Evolutionary conservation across 306 rosid genomes (phyloP), one percentile per base, ranked within the genome.

Genomic region (Adenanthera pavonina): DNA sequence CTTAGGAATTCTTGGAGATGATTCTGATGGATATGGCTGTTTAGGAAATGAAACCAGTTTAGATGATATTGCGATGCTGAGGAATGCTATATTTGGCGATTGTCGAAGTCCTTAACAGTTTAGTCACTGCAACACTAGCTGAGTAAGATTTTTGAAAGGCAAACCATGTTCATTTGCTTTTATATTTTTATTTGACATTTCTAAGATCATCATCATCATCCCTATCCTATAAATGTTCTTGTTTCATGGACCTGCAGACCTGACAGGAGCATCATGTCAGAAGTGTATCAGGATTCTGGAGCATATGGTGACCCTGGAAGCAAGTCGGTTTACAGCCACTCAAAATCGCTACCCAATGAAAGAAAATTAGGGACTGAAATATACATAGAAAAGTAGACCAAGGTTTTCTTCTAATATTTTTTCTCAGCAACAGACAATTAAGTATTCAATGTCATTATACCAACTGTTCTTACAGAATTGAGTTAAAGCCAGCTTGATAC

Each of bases 1-100:
- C 51, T 67, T 65, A 69, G 72, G 59, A 48, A 57, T 62, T 47
- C 85, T 80, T 20, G 89, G 71, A 73, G 88, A 69, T 51, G 85
- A 84, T 36, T 74, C 35, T 2, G 81, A 64, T 4, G n/a, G 41
- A 19, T 49, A n/a, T 33, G n/a, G 76, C 19, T 36, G 48, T 52
- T 57, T 51, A 74, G 75, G 46, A n/a, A 71, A 69, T 35, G 85
- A 53, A 51, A 43, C 70, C 12, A 53, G 64, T 54, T 36, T 49
- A 7, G 74, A 30, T 11, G 72, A 83, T 35, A 25, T 75, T 61
- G 83, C 72, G 43, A 49, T 74, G 82, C 56, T 81, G 59, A 15
- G 33, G 69, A 25, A 75, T 20, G 10, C 25, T 16, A 7, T 15
- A 15, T 65, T 16, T 65, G 44, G 7, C 33, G 34, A 78, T 15